Evolutionary conservation across 495 filamentous ascomycete genomes (phyloP).

Genomic region (Lineolata rhizophorae): DNA sequence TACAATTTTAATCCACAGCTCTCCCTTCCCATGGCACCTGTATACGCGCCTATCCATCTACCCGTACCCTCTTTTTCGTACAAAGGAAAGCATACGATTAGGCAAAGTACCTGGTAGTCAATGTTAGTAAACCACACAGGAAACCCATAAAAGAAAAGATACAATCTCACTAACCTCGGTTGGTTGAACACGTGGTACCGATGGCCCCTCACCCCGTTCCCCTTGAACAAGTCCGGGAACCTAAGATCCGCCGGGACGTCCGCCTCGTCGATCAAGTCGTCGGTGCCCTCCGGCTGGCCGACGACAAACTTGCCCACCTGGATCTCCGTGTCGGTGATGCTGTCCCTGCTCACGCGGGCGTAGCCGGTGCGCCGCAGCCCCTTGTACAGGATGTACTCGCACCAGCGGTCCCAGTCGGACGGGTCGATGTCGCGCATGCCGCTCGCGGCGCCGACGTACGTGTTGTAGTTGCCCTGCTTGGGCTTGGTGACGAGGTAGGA

Average conservation of each 20-base stretch:
- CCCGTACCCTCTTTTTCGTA: too few species aligned
- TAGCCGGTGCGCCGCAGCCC: constrained; percentile 70
- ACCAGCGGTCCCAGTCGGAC: constrained; percentile 94
- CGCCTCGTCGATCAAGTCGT: constrained; percentile 38
- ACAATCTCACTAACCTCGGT: constrained; percentile 51
- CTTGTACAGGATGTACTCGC: constrained; percentile 96
- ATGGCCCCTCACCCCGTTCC: constrained; percentile 73
- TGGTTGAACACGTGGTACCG: constrained; percentile 91
- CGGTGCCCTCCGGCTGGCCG: constrained; percentile 40
- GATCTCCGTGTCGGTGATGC: constrained; percentile 93
- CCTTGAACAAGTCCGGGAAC: constrained; percentile 77
- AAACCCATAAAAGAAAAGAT: too few species aligned
- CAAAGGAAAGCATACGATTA: too few species aligned
- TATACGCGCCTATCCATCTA: too few species aligned
- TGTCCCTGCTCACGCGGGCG: constrained; percentile 67
- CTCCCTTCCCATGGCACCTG: too few species aligned
- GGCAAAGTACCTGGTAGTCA: too few species aligned
- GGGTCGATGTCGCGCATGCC: constrained; percentile 93
- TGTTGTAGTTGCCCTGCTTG: constrained; percentile 88
- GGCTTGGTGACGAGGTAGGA: constrained; percentile 88
- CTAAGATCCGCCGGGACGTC: constrained; percentile 50
- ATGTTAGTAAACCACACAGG: too few species aligned
- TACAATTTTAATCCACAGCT: too few species aligned
- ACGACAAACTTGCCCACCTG: constrained; percentile 94
- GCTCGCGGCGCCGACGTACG: constrained; percentile 65